Base-by-base conservation (phyloP, 495 filamentous ascomycete genomes). In the Amniculicola lignicola region DNA sequence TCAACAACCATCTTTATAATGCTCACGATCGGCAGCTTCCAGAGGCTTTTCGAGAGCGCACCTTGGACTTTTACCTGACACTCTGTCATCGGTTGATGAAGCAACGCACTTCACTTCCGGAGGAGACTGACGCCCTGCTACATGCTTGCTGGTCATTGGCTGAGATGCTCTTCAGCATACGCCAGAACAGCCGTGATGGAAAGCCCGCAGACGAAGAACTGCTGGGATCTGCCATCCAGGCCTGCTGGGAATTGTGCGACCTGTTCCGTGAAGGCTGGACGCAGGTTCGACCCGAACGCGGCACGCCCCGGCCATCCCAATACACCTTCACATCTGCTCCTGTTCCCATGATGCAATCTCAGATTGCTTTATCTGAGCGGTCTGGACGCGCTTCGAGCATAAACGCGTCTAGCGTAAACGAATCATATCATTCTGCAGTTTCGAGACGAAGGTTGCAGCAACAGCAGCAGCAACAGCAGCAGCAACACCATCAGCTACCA, bases 171-270 rank as follows among this genome's bases (percentile, higher is more conserved):
- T 95, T 95, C 70, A 94, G 86, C 68, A 77, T 96, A 16, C 86
- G 90, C 3, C 90, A 96, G 63, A 92, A 83, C 68, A 86, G 80
- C 56, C 74, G 82, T 27, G 87, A 92, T 59, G 82, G 82, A 33
- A 89, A 84, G 62, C 68, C 72, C 0, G 74, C 87, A 0, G 88
- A 94, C 63, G 88, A 91, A 65, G 89, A 93, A 62, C 74, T 95
- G 5, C 77, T 95, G 4, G 84, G 87, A 14, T 91, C 87, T 2
- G 89, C 90, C 0, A 85, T 96, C 2, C 90, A 95, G 64, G 87
- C 90, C 4, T 96, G 90, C 70, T 96, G 90, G 90, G 90, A 95
- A 61, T 81, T 96, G 22, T 94, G 89, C 68, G 90, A 96, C 72
- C 83, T 96, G 41, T 96, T 95, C 73, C 79, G 90, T 28, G 88